Base-by-base conservation (phyloP, 306 rosid species). In the Cyamopsis tetragonoloba region DNA sequence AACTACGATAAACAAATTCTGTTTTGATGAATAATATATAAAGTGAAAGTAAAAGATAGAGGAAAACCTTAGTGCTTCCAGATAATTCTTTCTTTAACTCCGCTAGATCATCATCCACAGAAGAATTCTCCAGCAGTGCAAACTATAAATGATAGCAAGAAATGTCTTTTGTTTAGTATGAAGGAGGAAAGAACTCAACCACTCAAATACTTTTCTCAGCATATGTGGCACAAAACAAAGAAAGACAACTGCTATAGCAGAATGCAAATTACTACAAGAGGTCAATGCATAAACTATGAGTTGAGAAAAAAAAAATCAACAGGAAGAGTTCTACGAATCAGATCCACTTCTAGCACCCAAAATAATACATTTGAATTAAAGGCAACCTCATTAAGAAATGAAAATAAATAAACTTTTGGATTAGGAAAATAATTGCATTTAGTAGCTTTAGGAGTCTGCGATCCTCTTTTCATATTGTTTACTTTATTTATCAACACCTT, bases 101-200 rank as follows among this genome's bases (percentile, higher is more conserved):
- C 13, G 81, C 82, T 41, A 87, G 80, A 73, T 87, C 92, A 43
- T 87, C 92, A 4, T 87, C 89, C 5, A 87, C 84, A 1, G 89
- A 87, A 38, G 89, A 71, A 66, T 85, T 70, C 82, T 83, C 91
- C 32, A 86, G 69, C 82, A 86, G 20, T 37, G 91, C 91, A 80
- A 86, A 86, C 91, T 86, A 81, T 70, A 59, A 80, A 49, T 2
- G 32, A 13, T 24, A 61, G 60, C 7, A 32, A 31, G 12, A 71
- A 43, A 44, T 43, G 14, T 6, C 44, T 22, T 44, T 41, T 20
- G 26, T 37, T 35, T 67, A 2, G 17, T 46, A 20, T 0, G 19
- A 14, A 12, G 38, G 27, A 23, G 18, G 27, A 15, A 50, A 67
- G 3, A 59, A 31, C 22, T 69, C 64, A 57, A 49, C 51, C 39